Conservation (phyloP, 805 yeast species). For the Kazachstania psychrophila region DNA sequence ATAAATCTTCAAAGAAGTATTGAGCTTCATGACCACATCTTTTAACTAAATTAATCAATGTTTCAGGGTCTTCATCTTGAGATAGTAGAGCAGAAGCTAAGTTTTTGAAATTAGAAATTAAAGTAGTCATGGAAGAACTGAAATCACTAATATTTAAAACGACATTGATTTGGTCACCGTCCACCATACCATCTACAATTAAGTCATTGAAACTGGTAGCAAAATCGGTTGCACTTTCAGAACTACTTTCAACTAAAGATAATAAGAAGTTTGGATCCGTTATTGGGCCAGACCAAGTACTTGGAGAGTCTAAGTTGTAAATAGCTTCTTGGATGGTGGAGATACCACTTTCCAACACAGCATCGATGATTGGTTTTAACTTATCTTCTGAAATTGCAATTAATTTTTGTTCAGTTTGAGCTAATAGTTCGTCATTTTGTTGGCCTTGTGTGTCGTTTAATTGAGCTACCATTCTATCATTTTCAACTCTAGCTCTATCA, state of each 20-base stretch:
- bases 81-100: constrained; percentile 6
- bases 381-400: constrained; percentile 32
- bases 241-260: constrained; percentile 60
- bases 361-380: constrained; percentile 52
- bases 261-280: constrained; percentile 7
- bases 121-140: constrained; percentile 33
- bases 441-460: background rate
- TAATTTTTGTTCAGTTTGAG: constrained; percentile 32
- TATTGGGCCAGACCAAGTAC: constrained; percentile 8
- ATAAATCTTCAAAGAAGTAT: constrained; percentile 49
- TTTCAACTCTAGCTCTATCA: constrained; percentile 78
- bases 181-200: constrained; percentile 60
- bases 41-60: constrained; percentile 22
- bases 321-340: constrained; percentile 63
- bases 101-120: constrained; percentile 33
- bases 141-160: constrained; percentile 33
- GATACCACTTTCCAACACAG: constrained; percentile 59
- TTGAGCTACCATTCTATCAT: constrained; percentile 34
- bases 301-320: constrained; percentile 64
- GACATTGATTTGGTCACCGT: constrained; percentile 45
- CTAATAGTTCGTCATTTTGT: background rate
- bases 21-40: constrained; percentile 54
- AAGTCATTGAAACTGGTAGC: constrained; percentile 43
- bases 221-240: constrained; percentile 67
- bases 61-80: constrained; percentile 4